Conservation (phyloP, 2,329 filamentous ascomycete genomes). For the Penicillium sp. region DNA sequence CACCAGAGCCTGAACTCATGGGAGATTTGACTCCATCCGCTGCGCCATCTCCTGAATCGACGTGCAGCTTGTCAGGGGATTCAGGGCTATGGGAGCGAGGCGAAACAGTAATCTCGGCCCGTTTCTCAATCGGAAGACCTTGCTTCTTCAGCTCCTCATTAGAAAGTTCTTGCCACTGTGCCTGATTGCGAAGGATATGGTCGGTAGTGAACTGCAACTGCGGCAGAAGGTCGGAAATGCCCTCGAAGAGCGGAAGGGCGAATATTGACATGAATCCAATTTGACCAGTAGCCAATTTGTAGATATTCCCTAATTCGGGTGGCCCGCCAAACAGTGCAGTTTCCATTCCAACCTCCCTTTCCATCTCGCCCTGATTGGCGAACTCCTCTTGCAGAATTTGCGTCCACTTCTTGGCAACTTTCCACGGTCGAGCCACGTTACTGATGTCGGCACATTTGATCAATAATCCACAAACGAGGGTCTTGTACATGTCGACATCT, state of each 20-base stretch:
- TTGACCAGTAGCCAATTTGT: constrained; percentile 82
- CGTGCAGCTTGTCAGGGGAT: constrained; percentile 10
- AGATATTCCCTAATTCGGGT: constrained; percentile 76
- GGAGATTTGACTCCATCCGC: constrained; percentile 21
- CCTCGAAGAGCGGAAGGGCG: constrained; percentile 86
- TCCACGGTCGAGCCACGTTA: constrained; percentile 86
- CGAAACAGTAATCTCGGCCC: constrained; percentile 29
- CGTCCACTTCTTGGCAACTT: constrained; percentile 84
- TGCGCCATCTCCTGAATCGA: constrained; percentile 7
- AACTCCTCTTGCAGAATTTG: constrained; percentile 94
- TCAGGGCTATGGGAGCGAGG: constrained; percentile 39
- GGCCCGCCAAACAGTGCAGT: constrained; percentile 80
- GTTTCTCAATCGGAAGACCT: constrained; percentile 23
- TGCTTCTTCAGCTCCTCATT: constrained; percentile 33
- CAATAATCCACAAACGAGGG: constrained; percentile 81
- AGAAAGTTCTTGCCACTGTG: constrained; percentile 58
- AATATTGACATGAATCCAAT: constrained; percentile 97
- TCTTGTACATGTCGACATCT: constrained; percentile 71
- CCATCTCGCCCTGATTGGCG: constrained; percentile 87
- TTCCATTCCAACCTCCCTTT: constrained; percentile 79
- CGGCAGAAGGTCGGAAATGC: constrained; percentile 81
- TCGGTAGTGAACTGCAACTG: constrained; percentile 79
- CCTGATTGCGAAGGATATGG: constrained; percentile 76
- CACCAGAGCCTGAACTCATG: constrained; percentile 15
- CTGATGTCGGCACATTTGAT: constrained; percentile 99